Evolutionary conservation across 352 stramenopile genomes (phyloP).

Genomic region (Pythium apleroticum): DNA sequence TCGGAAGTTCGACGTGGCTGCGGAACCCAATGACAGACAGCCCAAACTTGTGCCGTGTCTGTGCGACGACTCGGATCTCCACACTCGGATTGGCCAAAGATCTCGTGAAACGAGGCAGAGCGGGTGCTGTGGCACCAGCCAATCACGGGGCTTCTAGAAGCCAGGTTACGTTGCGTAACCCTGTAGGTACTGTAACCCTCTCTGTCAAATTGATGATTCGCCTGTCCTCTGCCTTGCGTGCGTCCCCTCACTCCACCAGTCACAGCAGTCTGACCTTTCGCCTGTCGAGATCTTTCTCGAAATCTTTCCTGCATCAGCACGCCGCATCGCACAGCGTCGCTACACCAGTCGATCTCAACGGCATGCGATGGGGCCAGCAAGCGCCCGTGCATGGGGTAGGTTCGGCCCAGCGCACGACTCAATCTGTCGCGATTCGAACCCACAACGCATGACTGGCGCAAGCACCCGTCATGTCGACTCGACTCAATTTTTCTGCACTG

Average conservation of each 20-base stretch:
- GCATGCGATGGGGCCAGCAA: not conserved
- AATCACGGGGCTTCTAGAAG: not conserved
- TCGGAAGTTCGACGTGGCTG: not conserved
- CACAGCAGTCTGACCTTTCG: not conserved
- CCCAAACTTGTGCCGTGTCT: not conserved
- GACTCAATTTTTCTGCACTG: constrained; percentile 10
- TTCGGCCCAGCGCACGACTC: not conserved
- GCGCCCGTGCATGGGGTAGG: not conserved
- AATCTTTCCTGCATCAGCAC: constrained; percentile 2
- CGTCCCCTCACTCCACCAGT: not conserved
- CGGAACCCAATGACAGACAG: not conserved
- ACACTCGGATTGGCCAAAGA: constrained; percentile 4
- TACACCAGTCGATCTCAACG: not conserved
- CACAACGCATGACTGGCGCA: not conserved
- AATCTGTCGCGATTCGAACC: not conserved
- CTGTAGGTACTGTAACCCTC: not conserved
- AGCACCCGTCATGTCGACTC: not conserved
- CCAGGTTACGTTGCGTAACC: not conserved
- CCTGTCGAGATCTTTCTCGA: constrained; percentile 8
- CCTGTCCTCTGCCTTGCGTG: not conserved
- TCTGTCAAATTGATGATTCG: not conserved
- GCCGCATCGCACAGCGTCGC: not conserved
- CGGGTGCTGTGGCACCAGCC: not conserved
- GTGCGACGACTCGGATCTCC: not conserved
- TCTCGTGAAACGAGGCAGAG: constrained; percentile 4